Percentiles rank a stretch among this genome's conserved stretches.
These are phyloP conservation scores for Nemania sp. DNA, from an alignment of 2,329 filamentous ascomycete genomes.

Conservation along the genomic window DNA sequence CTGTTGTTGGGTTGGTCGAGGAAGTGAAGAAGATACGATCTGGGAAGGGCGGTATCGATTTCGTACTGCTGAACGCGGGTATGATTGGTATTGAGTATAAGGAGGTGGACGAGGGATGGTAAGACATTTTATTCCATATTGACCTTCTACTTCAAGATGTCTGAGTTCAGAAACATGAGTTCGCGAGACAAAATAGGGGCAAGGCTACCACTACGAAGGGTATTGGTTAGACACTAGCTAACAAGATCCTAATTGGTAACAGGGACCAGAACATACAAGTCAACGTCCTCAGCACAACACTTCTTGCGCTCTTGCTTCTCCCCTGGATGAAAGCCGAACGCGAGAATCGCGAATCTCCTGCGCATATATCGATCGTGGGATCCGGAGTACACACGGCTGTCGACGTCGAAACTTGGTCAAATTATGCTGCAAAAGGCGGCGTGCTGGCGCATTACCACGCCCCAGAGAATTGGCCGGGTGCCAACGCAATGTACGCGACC, in stretches of 20 bases:
- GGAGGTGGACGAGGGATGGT: constrained; percentile 36
- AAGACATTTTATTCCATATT: constrained; percentile 10
- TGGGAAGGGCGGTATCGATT: constrained; percentile 32
- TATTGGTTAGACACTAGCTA: background rate
- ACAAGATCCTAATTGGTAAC: constrained; percentile 30
- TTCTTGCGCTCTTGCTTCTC: constrained; percentile 57
- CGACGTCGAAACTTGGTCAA: constrained; percentile 30
- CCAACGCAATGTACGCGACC: constrained; percentile 29
- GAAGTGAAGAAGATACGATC: constrained; percentile 29
- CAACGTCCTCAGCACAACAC: constrained; percentile 59
- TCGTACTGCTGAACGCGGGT: constrained; percentile 36
- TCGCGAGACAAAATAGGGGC: background rate
- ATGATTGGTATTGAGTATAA: constrained; percentile 27
- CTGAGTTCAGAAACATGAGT: background rate
- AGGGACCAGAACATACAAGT: constrained; percentile 58
- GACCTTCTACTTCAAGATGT: background rate
- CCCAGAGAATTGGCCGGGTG: constrained; percentile 33
- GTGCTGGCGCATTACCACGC: constrained; percentile 33
- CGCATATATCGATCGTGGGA: constrained; percentile 33
- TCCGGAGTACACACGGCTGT: constrained; percentile 28
- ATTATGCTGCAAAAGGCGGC: constrained; percentile 19
- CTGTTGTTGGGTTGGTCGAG: constrained; percentile 31
- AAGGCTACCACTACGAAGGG: background rate
- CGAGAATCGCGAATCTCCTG: constrained; percentile 27
- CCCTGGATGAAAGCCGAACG: constrained; percentile 45